phyloP scores from a whole-genome alignment of 2,329 filamentous ascomycete genomes.

The Trichoderma oligosporum region DNA sequence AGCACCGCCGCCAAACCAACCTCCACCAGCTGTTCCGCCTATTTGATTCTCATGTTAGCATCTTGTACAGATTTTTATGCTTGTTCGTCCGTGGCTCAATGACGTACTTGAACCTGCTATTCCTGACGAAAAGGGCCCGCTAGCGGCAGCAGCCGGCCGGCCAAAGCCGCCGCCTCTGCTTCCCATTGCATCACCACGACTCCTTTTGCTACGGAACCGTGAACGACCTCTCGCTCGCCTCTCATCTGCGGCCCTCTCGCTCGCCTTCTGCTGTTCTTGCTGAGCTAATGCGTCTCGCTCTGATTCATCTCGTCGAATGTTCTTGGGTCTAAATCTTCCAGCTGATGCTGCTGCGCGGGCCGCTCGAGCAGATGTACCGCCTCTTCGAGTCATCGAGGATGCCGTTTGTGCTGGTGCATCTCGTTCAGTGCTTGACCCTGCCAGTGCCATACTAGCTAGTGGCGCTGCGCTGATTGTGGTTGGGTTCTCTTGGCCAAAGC shows the following conservation, averaged over 20 bases:
- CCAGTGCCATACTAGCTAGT: conserved; percentile 21
- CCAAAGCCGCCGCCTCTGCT: conserved; percentile 37
- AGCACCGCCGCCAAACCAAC: conserved; percentile 33
- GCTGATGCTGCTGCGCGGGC: conserved; percentile 34
- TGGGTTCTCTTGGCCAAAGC: background rate
- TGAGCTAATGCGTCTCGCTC: conserved; percentile 46
- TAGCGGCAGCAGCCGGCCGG: conserved; percentile 35
- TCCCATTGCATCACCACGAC: conserved; percentile 44
- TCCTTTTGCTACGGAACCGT: conserved; percentile 41
- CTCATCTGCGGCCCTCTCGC: conserved; percentile 40
- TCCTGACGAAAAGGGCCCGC: conserved; percentile 39
- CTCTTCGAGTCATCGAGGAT: conserved; percentile 19
- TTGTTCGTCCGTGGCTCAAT: background rate
- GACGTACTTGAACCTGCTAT: conserved; percentile 26
- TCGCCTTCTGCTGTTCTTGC: conserved; percentile 42
- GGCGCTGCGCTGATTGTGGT: conserved; percentile 11
- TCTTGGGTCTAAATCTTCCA: conserved; percentile 47
- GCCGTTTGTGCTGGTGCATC: conserved; percentile 19
- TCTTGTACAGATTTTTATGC: conserved; percentile 3
- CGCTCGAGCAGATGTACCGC: conserved; percentile 27
- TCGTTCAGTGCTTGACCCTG: conserved; percentile 15
- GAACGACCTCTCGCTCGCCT: conserved; percentile 37
- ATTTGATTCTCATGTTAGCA: conserved; percentile 2
- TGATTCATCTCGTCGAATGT: conserved; percentile 48
- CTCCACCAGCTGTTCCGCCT: conserved; percentile 26